Conservation (phyloP, 495 filamentous ascomycete genomes). For the Chaetomium cochliodes region DNA sequence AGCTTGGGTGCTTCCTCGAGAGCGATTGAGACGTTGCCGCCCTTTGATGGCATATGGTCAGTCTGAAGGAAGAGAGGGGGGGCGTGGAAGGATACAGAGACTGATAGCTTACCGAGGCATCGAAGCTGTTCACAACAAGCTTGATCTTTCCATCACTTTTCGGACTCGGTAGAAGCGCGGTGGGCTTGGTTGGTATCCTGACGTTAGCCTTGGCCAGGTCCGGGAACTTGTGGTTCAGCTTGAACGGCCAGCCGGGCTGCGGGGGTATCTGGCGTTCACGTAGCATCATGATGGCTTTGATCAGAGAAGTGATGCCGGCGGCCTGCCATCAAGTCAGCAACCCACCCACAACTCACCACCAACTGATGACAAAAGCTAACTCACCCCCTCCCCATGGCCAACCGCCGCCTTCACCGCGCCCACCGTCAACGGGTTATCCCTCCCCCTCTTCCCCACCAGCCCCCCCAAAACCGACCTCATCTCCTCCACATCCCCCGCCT, state of each 20-base stretch:
- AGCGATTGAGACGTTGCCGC: neutral
- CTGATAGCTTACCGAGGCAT: neutral
- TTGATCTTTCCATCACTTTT: neutral
- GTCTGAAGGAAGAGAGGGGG: neutral
- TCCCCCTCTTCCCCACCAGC: neutral
- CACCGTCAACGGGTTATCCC: neutral
- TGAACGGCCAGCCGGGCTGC: neutral
- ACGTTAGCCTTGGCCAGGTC: neutral
- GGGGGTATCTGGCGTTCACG: neutral
- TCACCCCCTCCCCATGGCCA: neutral
- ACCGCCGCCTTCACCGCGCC: neutral
- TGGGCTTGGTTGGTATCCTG: neutral
- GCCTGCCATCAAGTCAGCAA: neutral
- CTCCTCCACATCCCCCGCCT: conserved; percentile 9
- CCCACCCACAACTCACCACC: neutral
- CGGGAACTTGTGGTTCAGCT: conserved; percentile 5
- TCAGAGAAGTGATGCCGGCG: neutral
- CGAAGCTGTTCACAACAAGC: neutral
- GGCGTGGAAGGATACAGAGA: neutral
- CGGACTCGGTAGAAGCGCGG: neutral
- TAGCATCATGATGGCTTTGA: neutral
- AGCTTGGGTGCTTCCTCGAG: neutral
- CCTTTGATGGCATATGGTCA: neutral
- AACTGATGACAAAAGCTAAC: neutral
- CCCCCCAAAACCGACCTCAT: neutral